phyloP scores from a whole-genome alignment of 2,329 filamentous ascomycete genomes.

The Fusarium staphyleae region DNA sequence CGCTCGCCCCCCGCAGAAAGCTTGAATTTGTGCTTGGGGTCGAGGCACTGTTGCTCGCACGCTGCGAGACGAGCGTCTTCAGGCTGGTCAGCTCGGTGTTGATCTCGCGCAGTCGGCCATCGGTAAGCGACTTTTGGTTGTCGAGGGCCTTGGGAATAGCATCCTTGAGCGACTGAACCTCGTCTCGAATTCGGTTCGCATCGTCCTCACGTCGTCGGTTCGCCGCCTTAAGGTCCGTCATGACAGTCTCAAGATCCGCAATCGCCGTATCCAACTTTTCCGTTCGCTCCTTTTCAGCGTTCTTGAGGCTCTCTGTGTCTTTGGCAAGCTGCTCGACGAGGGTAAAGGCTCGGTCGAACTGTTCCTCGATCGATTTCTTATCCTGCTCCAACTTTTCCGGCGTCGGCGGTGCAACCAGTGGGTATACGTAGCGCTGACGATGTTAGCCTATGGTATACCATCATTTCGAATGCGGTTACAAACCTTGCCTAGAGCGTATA shows the following conservation, averaged over 20 bases:
- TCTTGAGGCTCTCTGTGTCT: slow-evolving; percentile 88
- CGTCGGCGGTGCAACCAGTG: slow-evolving; percentile 90
- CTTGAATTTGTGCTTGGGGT: slow-evolving; percentile 39
- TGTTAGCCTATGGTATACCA: slow-evolving; percentile 19
- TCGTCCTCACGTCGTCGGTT: slow-evolving; percentile 87
- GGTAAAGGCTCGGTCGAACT: slow-evolving; percentile 90
- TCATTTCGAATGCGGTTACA: slow-evolving; percentile 8
- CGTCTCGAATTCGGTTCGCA: slow-evolving; percentile 82
- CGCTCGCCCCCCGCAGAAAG: slow-evolving; percentile 38
- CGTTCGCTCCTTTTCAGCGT: slow-evolving; percentile 83
- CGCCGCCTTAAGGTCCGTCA: slow-evolving; percentile 81
- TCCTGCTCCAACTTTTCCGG: slow-evolving; percentile 93
- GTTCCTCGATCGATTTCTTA: slow-evolving; percentile 89
- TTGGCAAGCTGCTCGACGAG: slow-evolving; percentile 90
- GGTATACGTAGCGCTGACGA: slow-evolving; percentile 82
- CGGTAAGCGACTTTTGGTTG: slow-evolving; percentile 83
- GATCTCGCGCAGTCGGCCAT: slow-evolving; percentile 82
- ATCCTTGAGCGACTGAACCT: slow-evolving; percentile 82
- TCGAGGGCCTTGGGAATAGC: slow-evolving; percentile 88
- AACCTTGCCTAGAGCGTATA: slow-evolving; percentile 89
- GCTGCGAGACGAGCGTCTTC: slow-evolving; percentile 80
- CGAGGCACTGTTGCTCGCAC: slow-evolving; percentile 55
- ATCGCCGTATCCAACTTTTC: slow-evolving; percentile 83
- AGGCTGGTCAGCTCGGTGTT: slow-evolving; percentile 88
- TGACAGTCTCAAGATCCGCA: slow-evolving; percentile 82